Conservation (phyloP, 2,329 filamentous ascomycete species). For the Pseudodiploospora longispora region DNA sequence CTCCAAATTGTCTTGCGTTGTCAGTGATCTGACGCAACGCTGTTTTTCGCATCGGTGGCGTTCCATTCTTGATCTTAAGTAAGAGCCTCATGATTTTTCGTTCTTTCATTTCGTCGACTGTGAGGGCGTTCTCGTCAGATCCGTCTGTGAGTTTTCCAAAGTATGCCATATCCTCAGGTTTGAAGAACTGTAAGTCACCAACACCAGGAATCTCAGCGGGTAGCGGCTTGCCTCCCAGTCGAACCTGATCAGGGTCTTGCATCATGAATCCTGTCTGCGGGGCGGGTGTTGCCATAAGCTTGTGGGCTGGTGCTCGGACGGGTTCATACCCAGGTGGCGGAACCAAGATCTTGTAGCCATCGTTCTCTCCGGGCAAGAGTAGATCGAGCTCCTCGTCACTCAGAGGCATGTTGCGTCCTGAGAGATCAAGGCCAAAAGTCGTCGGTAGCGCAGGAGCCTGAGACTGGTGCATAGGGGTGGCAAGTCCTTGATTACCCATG, state of each 20-base stretch:
- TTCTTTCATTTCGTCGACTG: slow-evolving; percentile 93
- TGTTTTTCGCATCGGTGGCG: slow-evolving; percentile 96
- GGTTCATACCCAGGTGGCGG: slow-evolving; percentile 90
- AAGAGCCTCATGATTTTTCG: slow-evolving; percentile 96
- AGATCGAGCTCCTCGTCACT: slow-evolving; percentile 92
- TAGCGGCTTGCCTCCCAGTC: slow-evolving; percentile 79
- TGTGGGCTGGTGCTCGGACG: slow-evolving; percentile 66
- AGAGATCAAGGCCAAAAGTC: slow-evolving; percentile 76
- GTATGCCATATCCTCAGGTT: slow-evolving; percentile 96
- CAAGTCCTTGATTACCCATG: slow-evolving; percentile 63
- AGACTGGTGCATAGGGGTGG: slow-evolving; percentile 68
- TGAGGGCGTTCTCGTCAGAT: slow-evolving; percentile 82
- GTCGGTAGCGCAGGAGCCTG: slow-evolving; percentile 45
- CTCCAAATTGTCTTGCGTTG: slow-evolving; percentile 92
- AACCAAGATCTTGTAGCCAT: slow-evolving; percentile 88
- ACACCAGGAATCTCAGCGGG: slow-evolving; percentile 94
- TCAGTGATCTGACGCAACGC: slow-evolving; percentile 94
- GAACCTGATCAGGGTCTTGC: slow-evolving; percentile 83
- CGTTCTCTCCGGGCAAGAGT: slow-evolving; percentile 78
- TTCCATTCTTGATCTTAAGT: slow-evolving; percentile 98
- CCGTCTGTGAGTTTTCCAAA: slow-evolving; percentile 96
- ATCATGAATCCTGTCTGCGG: slow-evolving; percentile 90
- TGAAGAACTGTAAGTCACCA: slow-evolving; percentile 95
- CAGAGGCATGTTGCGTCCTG: slow-evolving; percentile 68
- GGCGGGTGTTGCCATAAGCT: slow-evolving; percentile 63